Base-by-base conservation (phyloP, 1,284 basidiomycete genomes). In the Trametes hirsuta region DNA sequence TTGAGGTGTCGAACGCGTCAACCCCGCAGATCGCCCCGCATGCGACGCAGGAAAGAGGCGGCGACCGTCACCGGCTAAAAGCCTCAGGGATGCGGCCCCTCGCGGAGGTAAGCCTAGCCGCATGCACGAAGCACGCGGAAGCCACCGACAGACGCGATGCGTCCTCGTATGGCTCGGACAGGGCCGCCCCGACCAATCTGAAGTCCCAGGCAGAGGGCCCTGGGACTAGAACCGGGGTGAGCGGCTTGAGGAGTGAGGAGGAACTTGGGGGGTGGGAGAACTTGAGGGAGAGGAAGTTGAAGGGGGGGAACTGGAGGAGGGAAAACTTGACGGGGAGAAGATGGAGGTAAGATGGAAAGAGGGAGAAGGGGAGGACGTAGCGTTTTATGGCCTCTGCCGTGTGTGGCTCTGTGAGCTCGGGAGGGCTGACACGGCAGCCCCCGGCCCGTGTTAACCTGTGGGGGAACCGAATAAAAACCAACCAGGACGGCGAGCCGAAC, bases 151-250 rank as follows among this genome's bases (percentile, higher is more conserved):
- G 49, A 24, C 47, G 15, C 30, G 15, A 36, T 30, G 46, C 34
- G 39, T 44, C 58, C 58, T 47, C 58, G 53, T 60, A 55, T 52
- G 39, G 36, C 48, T 49, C 15, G 36, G 12, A 18, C 53, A 41
- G 30, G 14, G 11, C 54, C 30, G 24, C 39, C 15, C 25, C 47
- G 46, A 30, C 21, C 25, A 24, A 21, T 21, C 53, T 25, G 53
- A 30, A 47, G 45, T 30, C 12, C 21, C 10, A 24, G 14, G 53
- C 24, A 3, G 22, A 2, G 9, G 21, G 35, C 51, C 53, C 36
- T 11, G 24, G 45, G 24, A 21, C 53, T 40, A 35, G 45, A 54
- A 54, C 53, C 45, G 39, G 36, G 39, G 45, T 36, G 39, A 24
- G 39, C 37, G 45, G 37, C 11, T 21, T 14, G 35, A 18, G 30